Percentiles rank a stretch among this genome's conserved stretches.
Evolutionary conservation across 2,329 filamentous ascomycete species (phyloP).

Genomic region (Diaporthe sp.): DNA sequence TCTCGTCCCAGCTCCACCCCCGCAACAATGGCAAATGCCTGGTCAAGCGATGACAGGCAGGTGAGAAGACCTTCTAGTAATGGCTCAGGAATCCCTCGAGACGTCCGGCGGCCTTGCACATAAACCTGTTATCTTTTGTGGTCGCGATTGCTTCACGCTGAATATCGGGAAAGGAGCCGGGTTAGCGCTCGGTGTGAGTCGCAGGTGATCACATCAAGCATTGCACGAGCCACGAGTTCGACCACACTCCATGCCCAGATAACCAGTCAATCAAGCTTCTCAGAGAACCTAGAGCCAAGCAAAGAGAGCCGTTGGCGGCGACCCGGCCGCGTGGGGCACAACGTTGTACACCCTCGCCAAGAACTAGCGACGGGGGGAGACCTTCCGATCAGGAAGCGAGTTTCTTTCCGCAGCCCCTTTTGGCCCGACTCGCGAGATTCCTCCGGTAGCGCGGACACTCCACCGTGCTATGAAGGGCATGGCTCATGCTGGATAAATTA

Average conservation of each 20-base stretch:
- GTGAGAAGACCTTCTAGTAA: not conserved
- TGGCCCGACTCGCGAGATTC: not conserved
- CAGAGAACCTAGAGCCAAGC: not conserved
- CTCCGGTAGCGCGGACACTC: conserved; percentile 14
- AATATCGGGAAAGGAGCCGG: conserved; percentile 8
- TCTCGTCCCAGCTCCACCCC: too few relatives aligned
- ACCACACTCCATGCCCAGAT: not conserved
- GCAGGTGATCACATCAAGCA: conserved; percentile 16
- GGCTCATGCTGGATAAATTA: conserved; percentile 20
- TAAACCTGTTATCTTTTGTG: not conserved
- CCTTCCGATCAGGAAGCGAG: not conserved
- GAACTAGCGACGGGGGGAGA: conserved; percentile 8
- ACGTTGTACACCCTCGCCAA: not conserved
- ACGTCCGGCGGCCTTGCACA: too few relatives aligned
- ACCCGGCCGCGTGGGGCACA: conserved; percentile 1
- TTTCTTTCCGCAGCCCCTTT: conserved; percentile 7
- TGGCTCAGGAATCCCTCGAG: not conserved
- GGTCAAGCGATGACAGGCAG: not conserved
- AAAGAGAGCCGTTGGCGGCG: not conserved
- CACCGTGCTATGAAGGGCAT: conserved; percentile 4
- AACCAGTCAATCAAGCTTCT: not conserved
- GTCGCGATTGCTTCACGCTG: not conserved
- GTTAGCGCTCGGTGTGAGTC: not conserved
- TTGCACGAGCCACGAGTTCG: not conserved
- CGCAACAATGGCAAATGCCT: not conserved